Evolutionary conservation across 2,329 filamentous ascomycete genomes (phyloP).

Genomic region (Microdochium bolleyi): DNA sequence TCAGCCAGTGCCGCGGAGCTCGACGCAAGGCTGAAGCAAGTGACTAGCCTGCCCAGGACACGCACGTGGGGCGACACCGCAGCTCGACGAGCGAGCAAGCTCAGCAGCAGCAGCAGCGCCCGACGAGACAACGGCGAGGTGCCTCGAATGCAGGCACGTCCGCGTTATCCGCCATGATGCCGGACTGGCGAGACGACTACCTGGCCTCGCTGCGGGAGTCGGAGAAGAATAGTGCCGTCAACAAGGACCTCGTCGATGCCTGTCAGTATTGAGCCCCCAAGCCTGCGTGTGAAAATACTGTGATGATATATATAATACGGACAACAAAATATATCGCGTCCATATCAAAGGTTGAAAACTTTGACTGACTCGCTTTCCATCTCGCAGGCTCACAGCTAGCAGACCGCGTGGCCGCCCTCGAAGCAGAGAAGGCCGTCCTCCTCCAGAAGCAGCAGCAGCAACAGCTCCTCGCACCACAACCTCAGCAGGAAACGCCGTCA

Average conservation of each 20-base stretch:
- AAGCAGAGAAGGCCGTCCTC: conserved; percentile 45
- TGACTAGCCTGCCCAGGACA: too few species aligned
- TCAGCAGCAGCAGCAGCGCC: too few species aligned
- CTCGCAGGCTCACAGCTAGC: conserved; percentile 24
- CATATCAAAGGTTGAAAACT: too few species aligned
- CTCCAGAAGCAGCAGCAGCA: conserved; percentile 5
- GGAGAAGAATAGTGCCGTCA: conserved; percentile 54
- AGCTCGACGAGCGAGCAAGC: too few species aligned
- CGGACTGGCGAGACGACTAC: conserved; percentile 78
- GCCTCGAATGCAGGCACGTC: too few species aligned
- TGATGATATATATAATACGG: too few species aligned
- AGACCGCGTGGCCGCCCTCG: conserved; percentile 56
- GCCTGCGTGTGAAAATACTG: too few species aligned
- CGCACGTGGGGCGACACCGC: too few species aligned
- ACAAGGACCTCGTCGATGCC: conserved; percentile 64
- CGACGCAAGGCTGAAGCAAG: too few species aligned
- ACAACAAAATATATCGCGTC: too few species aligned
- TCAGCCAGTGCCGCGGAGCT: too few species aligned
- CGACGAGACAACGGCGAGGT: too few species aligned
- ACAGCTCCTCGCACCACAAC: not conserved
- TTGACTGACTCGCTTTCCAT: not conserved
- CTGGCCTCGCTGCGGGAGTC: conserved; percentile 66
- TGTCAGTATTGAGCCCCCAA: conserved; percentile 47
- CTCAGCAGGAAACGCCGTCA: conserved; percentile 5
- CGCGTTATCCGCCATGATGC: conserved; percentile 35